A percentile compares a stretch with the other conserved stretches of the same genome.
These are phyloP conservation scores for Maudiozyma pseudohumilis DNA, from an alignment of 805 yeast species.

Conservation along the genomic window DNA sequence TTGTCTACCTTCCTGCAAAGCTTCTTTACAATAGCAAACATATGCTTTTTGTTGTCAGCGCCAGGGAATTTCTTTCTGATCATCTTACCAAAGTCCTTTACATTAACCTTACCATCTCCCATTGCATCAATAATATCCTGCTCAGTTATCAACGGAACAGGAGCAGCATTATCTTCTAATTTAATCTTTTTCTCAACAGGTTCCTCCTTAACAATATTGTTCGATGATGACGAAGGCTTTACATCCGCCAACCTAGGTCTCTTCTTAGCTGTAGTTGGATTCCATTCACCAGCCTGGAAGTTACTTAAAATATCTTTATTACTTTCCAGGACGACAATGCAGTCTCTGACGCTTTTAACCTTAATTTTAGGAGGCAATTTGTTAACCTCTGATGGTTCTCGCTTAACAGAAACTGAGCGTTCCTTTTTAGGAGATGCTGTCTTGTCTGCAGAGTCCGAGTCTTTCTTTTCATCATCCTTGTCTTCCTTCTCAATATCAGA, in stretches of 20 bases:
- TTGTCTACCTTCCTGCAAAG: slow-evolving; percentile 25
- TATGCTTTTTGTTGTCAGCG: slow-evolving; percentile 22
- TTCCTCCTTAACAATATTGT: slow-evolving; percentile 4
- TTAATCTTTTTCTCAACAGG: slow-evolving; percentile 32
- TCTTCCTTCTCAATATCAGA: slow-evolving; percentile 54
- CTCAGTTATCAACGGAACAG: slow-evolving; percentile 43
- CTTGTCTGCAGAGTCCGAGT: slow-evolving; percentile 31
- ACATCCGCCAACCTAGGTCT: slow-evolving; percentile 21
- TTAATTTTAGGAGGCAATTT: slow-evolving; percentile 26
- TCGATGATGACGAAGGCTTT: not conserved
- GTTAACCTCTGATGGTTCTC: slow-evolving; percentile 3
- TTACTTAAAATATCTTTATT: slow-evolving; percentile 47
- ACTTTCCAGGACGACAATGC: slow-evolving; percentile 55
- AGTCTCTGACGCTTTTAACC: slow-evolving; percentile 40
- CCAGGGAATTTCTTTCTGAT: slow-evolving; percentile 43
- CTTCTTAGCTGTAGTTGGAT: slow-evolving; percentile 42
- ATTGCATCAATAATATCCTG: slow-evolving; percentile 63
- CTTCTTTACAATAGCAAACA: slow-evolving; percentile 25
- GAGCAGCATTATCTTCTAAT: slow-evolving; percentile 19
- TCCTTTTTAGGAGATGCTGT: slow-evolving; percentile 20
- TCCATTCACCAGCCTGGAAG: slow-evolving; percentile 82
- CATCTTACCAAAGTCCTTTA: slow-evolving; percentile 53
- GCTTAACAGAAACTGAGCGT: slow-evolving; percentile 9
- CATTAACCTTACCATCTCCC: slow-evolving; percentile 26
- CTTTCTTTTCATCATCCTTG: slow-evolving; percentile 29